Base-by-base conservation (phyloP, 495 filamentous ascomycete genomes). In the Jackrogersella multiformis region DNA sequence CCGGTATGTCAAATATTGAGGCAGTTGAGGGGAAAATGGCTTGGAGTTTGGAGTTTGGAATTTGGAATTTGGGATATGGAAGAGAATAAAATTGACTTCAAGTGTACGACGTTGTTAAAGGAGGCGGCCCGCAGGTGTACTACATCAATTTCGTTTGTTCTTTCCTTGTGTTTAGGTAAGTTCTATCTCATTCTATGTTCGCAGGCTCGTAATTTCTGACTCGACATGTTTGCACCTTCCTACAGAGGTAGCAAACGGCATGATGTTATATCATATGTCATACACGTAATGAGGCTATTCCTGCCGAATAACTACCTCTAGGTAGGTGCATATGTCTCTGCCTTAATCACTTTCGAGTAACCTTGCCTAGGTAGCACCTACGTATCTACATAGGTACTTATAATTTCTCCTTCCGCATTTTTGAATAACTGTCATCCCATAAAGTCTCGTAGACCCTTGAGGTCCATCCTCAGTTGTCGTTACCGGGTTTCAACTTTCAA, bases 71-170 rank as follows among this genome's bases (percentile, higher is more conserved):
- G 21, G 15, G n/a, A 2, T 18, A 36, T 36, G 8, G 26, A 26
- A 9, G 1, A 10, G 5, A 36, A 21, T 35, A 21, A 16, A 21
- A 35, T 53, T 20, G 20, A 30, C 16, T 34, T 8, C 5, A 36
- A 36, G 28, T 32, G 54, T 64, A 36, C 30, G 42, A 64, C 52
- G 44, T 56, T 46, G 53, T 42, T 23, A 32, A 38, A 57, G 45
- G 34, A 26, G n/a, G 12, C 10, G 9, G 16, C 13, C 36, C 42
- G 15, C 41, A 4, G 32, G 26, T 32, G 48, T 66, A 42, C 16
- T 28, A 39, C 24, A 15, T 16, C 15, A 26, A 39, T 46, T 26
- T 54, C 39, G 56, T 46, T 55, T 58, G 63, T 56, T 41, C 46
- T 41, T 67, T 9, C 57, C 42, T 30, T 39, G 23, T 24, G 16